These are phyloP conservation scores for Stellera chamaejasme DNA, from an alignment of 345 rosid species.

Conservation along the genomic window DNA sequence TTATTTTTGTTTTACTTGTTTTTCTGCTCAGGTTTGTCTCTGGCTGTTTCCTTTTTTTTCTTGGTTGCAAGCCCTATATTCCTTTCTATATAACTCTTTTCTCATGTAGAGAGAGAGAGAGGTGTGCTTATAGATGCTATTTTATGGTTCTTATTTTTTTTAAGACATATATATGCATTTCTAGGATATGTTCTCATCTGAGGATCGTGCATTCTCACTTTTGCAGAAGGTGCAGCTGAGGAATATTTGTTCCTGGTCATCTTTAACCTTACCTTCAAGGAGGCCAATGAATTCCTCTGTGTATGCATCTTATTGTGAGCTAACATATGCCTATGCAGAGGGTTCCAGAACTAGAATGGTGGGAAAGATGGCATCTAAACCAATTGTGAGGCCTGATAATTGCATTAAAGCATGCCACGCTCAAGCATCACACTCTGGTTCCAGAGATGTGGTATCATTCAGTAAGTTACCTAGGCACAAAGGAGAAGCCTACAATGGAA, in stretches of 20 bases:
- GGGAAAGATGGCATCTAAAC: constrained; percentile 17
- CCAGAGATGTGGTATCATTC: constrained; percentile 24
- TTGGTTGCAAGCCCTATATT: too few relatives aligned
- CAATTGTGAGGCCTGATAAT: constrained; percentile 24
- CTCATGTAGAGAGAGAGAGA: too few relatives aligned
- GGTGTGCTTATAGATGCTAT: too few relatives aligned
- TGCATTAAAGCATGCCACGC: constrained; percentile 14
- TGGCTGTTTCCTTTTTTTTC: too few relatives aligned
- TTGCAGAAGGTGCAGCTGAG: constrained; percentile 2
- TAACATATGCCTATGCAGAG: constrained; percentile 27
- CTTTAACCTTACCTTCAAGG: neutral
- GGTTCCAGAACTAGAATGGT: constrained; percentile 20
- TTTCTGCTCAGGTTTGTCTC: too few relatives aligned
- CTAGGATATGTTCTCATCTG: too few relatives aligned
- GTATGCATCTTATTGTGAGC: constrained; percentile 31
- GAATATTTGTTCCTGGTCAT: constrained; percentile 1
- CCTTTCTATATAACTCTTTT: too few relatives aligned
- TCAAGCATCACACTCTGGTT: constrained; percentile 16
- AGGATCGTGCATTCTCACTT: too few relatives aligned
- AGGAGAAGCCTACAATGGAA: constrained; percentile 45
- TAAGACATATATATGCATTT: too few relatives aligned
- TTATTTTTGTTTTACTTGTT: too few relatives aligned
- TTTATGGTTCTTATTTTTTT: too few relatives aligned
- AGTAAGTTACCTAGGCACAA: constrained; percentile 41
- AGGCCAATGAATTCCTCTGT: constrained; percentile 27